These are phyloP conservation scores for Diddensiella santjacobensis DNA, from an alignment of 805 yeast genomes.

Conservation along the genomic window DNA sequence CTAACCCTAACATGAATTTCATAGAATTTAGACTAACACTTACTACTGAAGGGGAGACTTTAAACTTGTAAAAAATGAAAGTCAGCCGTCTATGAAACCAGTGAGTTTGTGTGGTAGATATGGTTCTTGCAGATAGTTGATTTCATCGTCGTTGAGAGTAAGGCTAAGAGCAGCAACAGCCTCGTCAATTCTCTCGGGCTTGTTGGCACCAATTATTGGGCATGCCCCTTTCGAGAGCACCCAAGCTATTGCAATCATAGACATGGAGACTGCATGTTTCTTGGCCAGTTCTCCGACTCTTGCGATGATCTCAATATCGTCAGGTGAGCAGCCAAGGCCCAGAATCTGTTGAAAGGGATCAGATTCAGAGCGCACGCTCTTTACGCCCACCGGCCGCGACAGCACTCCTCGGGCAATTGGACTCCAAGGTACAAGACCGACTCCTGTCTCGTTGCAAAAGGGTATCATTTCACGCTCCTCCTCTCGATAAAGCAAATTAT, in stretches of 20 bases:
- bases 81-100: not conserved
- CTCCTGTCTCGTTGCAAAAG: constrained; percentile 48
- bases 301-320: constrained; percentile 34
- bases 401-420: constrained; percentile 56
- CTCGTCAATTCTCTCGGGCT: constrained; percentile 49
- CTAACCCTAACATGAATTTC: no score
- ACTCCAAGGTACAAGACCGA: constrained; percentile 60
- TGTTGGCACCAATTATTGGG: constrained; percentile 56
- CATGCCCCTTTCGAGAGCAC: constrained; percentile 45
- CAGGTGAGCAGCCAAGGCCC: constrained; percentile 2
- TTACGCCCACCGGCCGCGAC: constrained; percentile 41
- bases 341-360: not conserved
- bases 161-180: constrained; percentile 43
- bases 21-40: no score
- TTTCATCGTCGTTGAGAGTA: constrained; percentile 35
- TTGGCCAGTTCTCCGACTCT: constrained; percentile 56
- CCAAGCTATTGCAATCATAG: constrained; percentile 54
- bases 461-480: constrained; percentile 65
- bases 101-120: constrained; percentile 25
- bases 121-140: constrained; percentile 30
- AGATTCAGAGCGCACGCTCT: not conserved
- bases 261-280: constrained; percentile 48
- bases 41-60: no score
- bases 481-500: constrained; percentile 55
- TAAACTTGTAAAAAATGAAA: no score